phyloP scores from a whole-genome alignment of 495 filamentous ascomycete species.

The Podospora australis region DNA sequence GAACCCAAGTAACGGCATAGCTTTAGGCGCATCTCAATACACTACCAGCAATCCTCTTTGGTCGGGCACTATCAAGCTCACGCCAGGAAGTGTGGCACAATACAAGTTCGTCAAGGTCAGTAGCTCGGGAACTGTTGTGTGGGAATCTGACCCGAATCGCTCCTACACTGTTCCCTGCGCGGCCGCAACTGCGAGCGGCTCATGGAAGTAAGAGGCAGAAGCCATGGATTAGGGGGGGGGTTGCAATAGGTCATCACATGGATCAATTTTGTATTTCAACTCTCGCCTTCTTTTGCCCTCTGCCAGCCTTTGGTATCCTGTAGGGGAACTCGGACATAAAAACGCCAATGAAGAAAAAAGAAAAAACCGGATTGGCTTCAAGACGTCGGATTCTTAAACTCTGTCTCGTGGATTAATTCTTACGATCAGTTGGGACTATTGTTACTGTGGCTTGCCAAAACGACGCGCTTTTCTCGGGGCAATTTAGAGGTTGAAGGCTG shows the following conservation, averaged over 20 bases:
- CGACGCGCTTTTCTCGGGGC: no score
- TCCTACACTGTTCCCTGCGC: slow-evolving; percentile 47
- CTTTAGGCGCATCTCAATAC: slow-evolving; percentile 50
- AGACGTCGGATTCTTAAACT: no score
- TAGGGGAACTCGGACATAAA: no score
- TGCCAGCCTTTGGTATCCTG: no score
- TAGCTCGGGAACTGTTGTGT: slow-evolving; percentile 48
- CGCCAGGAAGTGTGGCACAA: slow-evolving; percentile 46
- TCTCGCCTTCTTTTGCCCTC: no score
- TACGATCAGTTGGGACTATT: no score
- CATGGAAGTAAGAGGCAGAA: slow-evolving; percentile 8
- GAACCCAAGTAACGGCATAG: slow-evolving; percentile 43
- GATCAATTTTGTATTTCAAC: no score
- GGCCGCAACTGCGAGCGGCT: slow-evolving; percentile 12
- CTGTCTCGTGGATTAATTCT: no score
- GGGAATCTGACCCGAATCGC: slow-evolving; percentile 61
- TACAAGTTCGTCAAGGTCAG: slow-evolving; percentile 65
- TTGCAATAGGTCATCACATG: background rate
- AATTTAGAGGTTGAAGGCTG: slow-evolving; percentile 33
- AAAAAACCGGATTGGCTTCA: no score
- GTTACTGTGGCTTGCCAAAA: no score
- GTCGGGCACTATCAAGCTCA: slow-evolving; percentile 44
- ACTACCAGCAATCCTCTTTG: slow-evolving; percentile 52
- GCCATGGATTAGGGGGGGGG: background rate
- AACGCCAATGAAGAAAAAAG: no score